Evolutionary conservation across 371 early-diverging fungal genomes (phyloP).

Genomic region (Actinomucor elegans): DNA sequence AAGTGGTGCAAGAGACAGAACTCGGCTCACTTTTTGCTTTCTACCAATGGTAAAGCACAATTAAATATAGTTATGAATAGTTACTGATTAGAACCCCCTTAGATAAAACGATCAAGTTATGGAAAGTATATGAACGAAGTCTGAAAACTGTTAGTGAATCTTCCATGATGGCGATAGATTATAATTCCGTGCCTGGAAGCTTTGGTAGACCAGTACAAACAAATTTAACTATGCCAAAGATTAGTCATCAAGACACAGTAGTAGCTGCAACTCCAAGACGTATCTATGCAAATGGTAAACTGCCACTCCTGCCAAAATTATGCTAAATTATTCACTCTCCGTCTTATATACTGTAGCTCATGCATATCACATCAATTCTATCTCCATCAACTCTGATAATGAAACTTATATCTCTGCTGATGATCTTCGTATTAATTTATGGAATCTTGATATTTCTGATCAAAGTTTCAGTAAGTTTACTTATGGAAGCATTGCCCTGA

Average conservation of each 20-base stretch:
- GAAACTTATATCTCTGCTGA: constrained; percentile 95
- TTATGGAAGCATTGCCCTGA: background rate
- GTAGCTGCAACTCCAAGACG: constrained; percentile 82
- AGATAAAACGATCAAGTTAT: constrained; percentile 94
- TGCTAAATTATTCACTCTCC: too few relatives aligned
- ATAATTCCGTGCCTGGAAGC: constrained; percentile 17
- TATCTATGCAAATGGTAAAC: constrained; percentile 74
- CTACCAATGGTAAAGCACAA: constrained; percentile 93
- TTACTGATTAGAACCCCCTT: background rate
- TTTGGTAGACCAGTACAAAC: background rate
- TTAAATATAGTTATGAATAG: background rate
- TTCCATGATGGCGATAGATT: constrained; percentile 57
- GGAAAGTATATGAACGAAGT: constrained; percentile 90
- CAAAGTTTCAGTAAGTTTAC: constrained; percentile 71
- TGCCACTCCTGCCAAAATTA: too few relatives aligned
- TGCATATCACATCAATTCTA: constrained; percentile 94
- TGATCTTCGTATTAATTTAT: constrained; percentile 91
- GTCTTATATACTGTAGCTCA: too few relatives aligned
- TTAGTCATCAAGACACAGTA: constrained; percentile 80
- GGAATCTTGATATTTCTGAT: constrained; percentile 86
- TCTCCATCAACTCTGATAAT: constrained; percentile 88
- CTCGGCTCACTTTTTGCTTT: constrained; percentile 85
- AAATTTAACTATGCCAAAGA: constrained; percentile 67
- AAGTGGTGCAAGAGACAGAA: constrained; percentile 85
- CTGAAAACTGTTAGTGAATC: constrained; percentile 81